These are phyloP conservation scores for Trichoderma pleuroti DNA, from an alignment of 2,329 filamentous ascomycete species.

Conservation along the genomic window DNA sequence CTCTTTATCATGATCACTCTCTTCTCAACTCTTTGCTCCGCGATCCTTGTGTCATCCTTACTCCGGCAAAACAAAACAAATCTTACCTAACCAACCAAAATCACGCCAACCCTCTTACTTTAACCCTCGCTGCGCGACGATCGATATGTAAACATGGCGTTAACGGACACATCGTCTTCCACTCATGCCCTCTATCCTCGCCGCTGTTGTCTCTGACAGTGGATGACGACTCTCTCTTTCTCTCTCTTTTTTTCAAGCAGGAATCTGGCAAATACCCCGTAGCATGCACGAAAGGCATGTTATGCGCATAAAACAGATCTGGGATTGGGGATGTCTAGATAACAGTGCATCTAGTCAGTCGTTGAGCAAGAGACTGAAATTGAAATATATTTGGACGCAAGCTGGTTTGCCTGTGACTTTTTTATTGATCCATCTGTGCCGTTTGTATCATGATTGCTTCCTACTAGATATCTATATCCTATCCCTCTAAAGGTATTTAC, in stretches of 20 bases:
- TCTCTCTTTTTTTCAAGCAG: slow-evolving; percentile 11
- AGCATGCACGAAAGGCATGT: slow-evolving; percentile 23
- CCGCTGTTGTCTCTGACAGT: slow-evolving; percentile 21
- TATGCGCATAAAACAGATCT: slow-evolving; percentile 14
- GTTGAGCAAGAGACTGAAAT: slow-evolving; percentile 24
- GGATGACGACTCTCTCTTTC: slow-evolving; percentile 21
- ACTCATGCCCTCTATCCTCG: slow-evolving; percentile 15
- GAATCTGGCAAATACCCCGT: slow-evolving; percentile 22
- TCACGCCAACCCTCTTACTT: slow-evolving; percentile 1
- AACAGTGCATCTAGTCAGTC: slow-evolving; percentile 27
- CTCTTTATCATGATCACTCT: slow-evolving; percentile 28
- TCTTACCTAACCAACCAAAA: slow-evolving; percentile 1
- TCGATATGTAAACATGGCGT: slow-evolving; percentile 22
- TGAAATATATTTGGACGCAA: slow-evolving; percentile 21
- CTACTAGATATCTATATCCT: neutral
- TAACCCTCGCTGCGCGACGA: slow-evolving; percentile 17
- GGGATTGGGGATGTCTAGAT: slow-evolving; percentile 22
- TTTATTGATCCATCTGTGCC: neutral
- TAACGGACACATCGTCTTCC: slow-evolving; percentile 10
- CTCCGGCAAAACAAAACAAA: neutral
- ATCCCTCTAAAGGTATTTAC: neutral
- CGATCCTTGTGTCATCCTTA: slow-evolving; percentile 21
- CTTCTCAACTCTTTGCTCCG: slow-evolving; percentile 28
- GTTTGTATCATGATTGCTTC: neutral
- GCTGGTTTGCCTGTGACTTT: neutral